These are phyloP conservation scores for Kluyveromyces wickerhamii DNA, from an alignment of 805 yeast species.

Conservation along the genomic window DNA sequence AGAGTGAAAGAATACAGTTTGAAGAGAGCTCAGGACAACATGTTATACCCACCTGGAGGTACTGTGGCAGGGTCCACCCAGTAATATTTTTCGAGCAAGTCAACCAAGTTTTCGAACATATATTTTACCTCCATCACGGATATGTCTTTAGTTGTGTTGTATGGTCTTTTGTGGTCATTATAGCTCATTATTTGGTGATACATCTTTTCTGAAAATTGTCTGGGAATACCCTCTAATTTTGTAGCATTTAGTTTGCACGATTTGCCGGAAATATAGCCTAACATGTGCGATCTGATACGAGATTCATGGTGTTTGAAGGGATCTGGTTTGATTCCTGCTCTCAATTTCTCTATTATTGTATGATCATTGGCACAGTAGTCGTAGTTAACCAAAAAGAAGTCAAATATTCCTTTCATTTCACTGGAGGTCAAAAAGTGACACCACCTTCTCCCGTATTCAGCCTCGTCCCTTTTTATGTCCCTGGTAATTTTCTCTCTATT, in stretches of 20 bases:
- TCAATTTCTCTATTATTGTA: neutral
- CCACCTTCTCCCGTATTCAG: neutral
- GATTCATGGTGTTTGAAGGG: constrained; percentile 3
- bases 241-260: neutral
- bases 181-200: neutral
- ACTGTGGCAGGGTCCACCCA: constrained; percentile 2
- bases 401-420: constrained; percentile 1
- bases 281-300: constrained; percentile 1
- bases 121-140: constrained; percentile 2
- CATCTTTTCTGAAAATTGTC: neutral
- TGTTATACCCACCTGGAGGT: neutral
- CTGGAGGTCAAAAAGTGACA: constrained; percentile 1
- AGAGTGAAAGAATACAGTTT: too few species aligned
- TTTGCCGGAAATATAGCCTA: constrained; percentile 3
- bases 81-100: constrained; percentile 2
- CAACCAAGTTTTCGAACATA: constrained; percentile 1
- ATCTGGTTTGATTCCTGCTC: neutral
- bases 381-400: neutral
- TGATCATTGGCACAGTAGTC: constrained; percentile 1
- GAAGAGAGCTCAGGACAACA: too few species aligned
- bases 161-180: constrained; percentile 1
- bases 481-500: neutral
- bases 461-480: neutral
- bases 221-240: neutral
- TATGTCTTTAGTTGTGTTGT: constrained; percentile 1